Percentiles rank a stretch among this genome's conserved stretches.
Conservation (phyloP, 768 basidiomycete species). For the Lentinula guzmanii region DNA sequence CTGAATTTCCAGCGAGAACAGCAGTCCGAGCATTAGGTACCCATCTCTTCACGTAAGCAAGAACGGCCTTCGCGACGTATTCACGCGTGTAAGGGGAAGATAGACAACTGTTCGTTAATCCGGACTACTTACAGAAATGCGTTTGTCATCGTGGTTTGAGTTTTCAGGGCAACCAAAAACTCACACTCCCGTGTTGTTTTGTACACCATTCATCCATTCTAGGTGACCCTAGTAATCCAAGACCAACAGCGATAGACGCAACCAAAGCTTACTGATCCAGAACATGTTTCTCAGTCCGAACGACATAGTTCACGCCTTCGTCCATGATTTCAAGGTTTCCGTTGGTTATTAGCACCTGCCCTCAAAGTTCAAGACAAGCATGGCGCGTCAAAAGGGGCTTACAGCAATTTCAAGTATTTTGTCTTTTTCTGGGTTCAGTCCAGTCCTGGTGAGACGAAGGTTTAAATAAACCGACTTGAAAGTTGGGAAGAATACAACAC, state of each 20-base stretch:
- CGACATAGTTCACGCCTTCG: constrained; percentile 71
- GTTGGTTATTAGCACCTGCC: constrained; percentile 79
- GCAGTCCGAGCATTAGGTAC: constrained; percentile 58
- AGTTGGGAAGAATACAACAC: not conserved
- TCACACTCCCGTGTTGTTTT: constrained; percentile 69
- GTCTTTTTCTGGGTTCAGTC: constrained; percentile 60
- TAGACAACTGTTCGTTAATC: constrained; percentile 76
- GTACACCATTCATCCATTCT: constrained; percentile 92
- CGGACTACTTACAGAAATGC: constrained; percentile 44
- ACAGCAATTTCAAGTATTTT: constrained; percentile 80
- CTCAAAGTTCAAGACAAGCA: not conserved
- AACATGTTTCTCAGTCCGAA: constrained; percentile 61
- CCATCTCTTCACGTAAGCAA: constrained; percentile 82
- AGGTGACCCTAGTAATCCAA: not conserved
- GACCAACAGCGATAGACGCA: not conserved
- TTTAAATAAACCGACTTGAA: not conserved
- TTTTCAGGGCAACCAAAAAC: constrained; percentile 12
- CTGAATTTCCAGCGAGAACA: constrained; percentile 82
- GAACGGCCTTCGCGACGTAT: constrained; percentile 52
- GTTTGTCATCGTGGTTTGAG: not conserved
- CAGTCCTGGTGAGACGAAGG: constrained; percentile 36
- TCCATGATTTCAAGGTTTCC: constrained; percentile 79
- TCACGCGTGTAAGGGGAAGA: constrained; percentile 59
- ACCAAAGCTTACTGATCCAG: constrained; percentile 55
- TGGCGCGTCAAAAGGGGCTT: constrained; percentile 11